Evolutionary conservation across 371 early-diverging fungal genomes (phyloP), one percentile per base, ranked within the genome.

Genomic region (Mortierella sp.): DNA sequence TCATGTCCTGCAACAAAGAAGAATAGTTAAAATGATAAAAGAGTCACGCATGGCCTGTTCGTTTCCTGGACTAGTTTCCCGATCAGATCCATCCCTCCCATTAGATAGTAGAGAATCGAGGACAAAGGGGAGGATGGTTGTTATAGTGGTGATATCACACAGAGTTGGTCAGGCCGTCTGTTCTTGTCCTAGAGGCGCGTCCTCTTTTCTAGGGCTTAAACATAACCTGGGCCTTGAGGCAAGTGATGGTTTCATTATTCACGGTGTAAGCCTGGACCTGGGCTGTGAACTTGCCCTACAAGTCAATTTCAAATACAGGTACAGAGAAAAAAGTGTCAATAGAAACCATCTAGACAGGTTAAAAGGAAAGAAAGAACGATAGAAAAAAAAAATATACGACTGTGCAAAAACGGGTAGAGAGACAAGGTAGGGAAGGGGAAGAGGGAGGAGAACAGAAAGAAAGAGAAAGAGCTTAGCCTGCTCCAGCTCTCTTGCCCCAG

Each of bases 281-380:
- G 50, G 61, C 79, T 23, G 52, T 50, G 66, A 62, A 79, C 26
- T 62, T 68, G 69, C 73, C 79, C 79, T 79, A 62, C 25, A 11
- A 60, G 19, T 14, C n/a, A n/a, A n/a, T n/a, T n/a, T n/a, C n/a
- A n/a, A 50, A 4, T 3, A 37, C 37, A 50, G 50, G 3, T 14
- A n/a, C 14, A 43, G 28, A 48, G 29, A 60, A 55, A 43, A 53
- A 21, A 30, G 19, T 16, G 53, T 11, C 15, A 11, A 30, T 21
- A 16, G 51, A 29, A 18, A 6, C n/a, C n/a, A n/a, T 26, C 5
- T 4, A 37, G 46, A n/a, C 30, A 52, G 11, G 37, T 5, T 47
- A 19, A 19, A 50, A 57, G 12, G 29, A 30, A 11, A n/a, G 28
- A 1, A 37, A 14, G 21, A n/a, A n/a, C 23, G 1, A 43, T 18